These are phyloP conservation scores for Alternaria longipes DNA, from an alignment of 2,329 filamentous ascomycete genomes.

Conservation along the genomic window DNA sequence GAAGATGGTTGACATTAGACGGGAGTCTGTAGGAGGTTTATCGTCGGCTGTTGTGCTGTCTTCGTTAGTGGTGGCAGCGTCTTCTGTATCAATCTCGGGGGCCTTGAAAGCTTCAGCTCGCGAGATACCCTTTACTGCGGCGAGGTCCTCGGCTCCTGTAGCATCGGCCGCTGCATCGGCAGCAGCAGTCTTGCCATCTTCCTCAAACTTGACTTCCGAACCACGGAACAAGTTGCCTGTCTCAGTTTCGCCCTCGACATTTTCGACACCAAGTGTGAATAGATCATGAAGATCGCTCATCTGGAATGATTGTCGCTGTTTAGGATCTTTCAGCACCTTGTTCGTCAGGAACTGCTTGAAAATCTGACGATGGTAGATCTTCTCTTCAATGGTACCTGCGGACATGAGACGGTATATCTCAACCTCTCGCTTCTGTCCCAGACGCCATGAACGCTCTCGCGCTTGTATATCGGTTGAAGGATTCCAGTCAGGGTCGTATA, in stretches of 20 bases:
- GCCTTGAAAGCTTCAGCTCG: constrained; percentile 56
- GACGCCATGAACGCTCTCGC: constrained; percentile 91
- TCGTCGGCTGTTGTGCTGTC: constrained; percentile 15
- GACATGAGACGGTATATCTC: constrained; percentile 98
- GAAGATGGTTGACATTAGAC: constrained; percentile 89
- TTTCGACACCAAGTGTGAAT: constrained; percentile 77
- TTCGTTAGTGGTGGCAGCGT: constrained; percentile 26
- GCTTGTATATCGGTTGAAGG: constrained; percentile 96
- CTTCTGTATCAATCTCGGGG: constrained; percentile 36
- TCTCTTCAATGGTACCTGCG: constrained; percentile 96
- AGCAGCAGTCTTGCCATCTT: constrained; percentile 33
- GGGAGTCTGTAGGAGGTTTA: constrained; percentile 57
- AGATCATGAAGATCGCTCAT: constrained; percentile 90
- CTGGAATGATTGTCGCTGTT: constrained; percentile 90
- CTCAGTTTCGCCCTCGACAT: constrained; percentile 74
- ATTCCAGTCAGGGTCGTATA: constrained; percentile 99
- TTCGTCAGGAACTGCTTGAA: constrained; percentile 99
- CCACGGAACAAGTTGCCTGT: constrained; percentile 87
- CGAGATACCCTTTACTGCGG: constrained; percentile 54
- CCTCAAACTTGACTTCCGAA: constrained; percentile 75
- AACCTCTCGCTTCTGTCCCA: constrained; percentile 94
- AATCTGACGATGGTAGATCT: constrained; percentile 98
- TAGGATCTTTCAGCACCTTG: constrained; percentile 93
- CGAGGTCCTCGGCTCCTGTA: constrained; percentile 41
- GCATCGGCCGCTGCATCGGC: constrained; percentile 23